phyloP scores from a whole-genome alignment of 2,329 filamentous ascomycete species.

The Ceratocystis huliohia region DNA sequence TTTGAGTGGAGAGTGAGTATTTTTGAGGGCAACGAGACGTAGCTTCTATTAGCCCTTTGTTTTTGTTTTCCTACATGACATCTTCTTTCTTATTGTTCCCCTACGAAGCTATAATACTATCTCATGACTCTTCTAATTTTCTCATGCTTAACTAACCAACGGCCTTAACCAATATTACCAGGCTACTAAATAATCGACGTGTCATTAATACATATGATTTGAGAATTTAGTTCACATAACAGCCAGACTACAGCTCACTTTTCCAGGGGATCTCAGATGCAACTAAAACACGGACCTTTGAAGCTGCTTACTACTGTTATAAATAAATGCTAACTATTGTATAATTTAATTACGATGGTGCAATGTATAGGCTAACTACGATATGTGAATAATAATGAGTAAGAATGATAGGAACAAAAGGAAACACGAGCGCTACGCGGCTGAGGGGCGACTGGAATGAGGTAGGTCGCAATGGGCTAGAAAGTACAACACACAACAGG shows the following conservation, averaged over 20 bases:
- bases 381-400: neutral
- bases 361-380: neutral
- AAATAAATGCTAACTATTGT: too few species aligned
- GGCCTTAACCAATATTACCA: too few species aligned
- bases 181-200: too few species aligned
- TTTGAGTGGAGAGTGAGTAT: conserved; percentile 38
- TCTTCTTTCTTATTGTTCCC: neutral
- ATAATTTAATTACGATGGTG: too few species aligned
- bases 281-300: too few species aligned
- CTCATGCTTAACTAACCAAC: too few species aligned
- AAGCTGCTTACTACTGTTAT: too few species aligned
- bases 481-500: neutral
- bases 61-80: neutral
- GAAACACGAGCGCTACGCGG: neutral
- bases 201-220: too few species aligned
- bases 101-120: neutral
- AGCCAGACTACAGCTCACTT: too few species aligned
- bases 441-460: too few species aligned
- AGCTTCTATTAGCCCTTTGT: neutral
- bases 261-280: too few species aligned
- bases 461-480: neutral
- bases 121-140: neutral
- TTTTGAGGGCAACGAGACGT: neutral
- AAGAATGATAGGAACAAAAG: neutral
- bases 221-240: too few species aligned